Evolutionary conservation across 2,329 filamentous ascomycete genomes (phyloP), one percentile per base, ranked within the genome.

Genomic region (Penicillium oxalicum): DNA sequence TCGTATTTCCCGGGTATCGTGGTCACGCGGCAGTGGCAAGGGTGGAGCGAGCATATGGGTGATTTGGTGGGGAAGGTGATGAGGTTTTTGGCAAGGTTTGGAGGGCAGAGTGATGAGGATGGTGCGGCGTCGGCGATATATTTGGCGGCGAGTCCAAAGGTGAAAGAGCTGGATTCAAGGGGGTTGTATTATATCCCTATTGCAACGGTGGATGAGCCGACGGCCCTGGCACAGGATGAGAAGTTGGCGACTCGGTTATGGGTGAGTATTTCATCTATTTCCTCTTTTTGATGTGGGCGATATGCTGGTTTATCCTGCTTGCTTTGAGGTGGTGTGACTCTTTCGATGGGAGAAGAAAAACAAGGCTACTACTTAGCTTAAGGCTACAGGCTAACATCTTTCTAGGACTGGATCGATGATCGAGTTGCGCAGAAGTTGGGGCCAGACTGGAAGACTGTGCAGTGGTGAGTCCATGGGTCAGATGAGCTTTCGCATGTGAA

Each of bases 141-240:
- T 55, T 50, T 68, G 29, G 60, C 60, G 13, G 42, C 64, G 9
- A 63, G 59, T 47, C 42, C 40, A 1, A 57, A 62, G 11, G 53
- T 68, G 5, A 44, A 38, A 9, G 48, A 51, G 13, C 44, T 52
- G 13, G 45, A 59, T 9, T 32, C 55, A 12, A 59, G 59, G 29
- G 70, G 68, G 1, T 56, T 55, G 37, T 72, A 70, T 45, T 73
- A 70, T 43, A 61, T 69, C 38, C 69, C 70, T 7, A 61, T 70
- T 35, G 69, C 62, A 4, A 60, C 53, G n/a, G 47, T 52, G 32
- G 58, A 56, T 40, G 51, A 56, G 39, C 57, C 59, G 9, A 66
- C 60, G 38, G 37, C 39, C 24, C 47, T 62, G 40, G 60, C 59
- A 11, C 48, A 61, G 41, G 60, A 72, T 54, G 56, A 56, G 50